Evolutionary conservation across 2,329 filamentous ascomycete species (phyloP).

Genomic region (Cercospora nicotianae): DNA sequence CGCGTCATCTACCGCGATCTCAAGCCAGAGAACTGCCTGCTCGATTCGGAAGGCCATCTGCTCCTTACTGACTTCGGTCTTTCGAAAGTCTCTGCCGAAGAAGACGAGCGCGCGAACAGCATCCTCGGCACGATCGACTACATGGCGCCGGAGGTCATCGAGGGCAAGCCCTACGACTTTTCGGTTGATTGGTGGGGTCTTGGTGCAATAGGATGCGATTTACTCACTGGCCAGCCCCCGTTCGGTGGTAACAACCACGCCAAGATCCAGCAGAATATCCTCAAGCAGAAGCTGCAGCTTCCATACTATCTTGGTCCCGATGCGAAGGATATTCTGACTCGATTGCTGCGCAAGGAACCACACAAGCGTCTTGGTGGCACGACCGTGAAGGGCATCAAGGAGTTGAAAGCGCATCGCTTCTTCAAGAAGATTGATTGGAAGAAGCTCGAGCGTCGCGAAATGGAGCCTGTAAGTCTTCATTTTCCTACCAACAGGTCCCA

Average conservation of each 20-base stretch:
- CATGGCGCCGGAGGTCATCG: constrained; percentile 95
- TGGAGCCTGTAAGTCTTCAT: constrained; percentile 58
- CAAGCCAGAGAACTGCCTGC: constrained; percentile 95
- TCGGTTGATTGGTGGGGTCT: constrained; percentile 99
- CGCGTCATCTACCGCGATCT: constrained; percentile 96
- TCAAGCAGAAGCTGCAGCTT: constrained; percentile 84
- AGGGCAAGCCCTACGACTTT: constrained; percentile 85
- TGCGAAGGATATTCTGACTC: constrained; percentile 88
- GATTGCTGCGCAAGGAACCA: constrained; percentile 88
- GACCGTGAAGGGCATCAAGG: constrained; percentile 83
- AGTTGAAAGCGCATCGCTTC: constrained; percentile 90
- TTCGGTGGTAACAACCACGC: constrained; percentile 88
- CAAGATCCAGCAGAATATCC: constrained; percentile 94
- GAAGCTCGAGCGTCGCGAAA: constrained; percentile 74
- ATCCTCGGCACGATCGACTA: constrained; percentile 95
- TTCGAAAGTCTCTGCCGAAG: constrained; percentile 83
- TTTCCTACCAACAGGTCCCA: not conserved
- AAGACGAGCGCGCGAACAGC: constrained; percentile 71
- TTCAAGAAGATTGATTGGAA: constrained; percentile 97
- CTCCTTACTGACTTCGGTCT: constrained; percentile 95
- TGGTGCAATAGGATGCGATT: constrained; percentile 85
- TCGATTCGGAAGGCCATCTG: constrained; percentile 88
- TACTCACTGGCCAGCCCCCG: constrained; percentile 88
- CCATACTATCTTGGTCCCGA: constrained; percentile 91
- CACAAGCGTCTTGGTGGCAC: constrained; percentile 82